Base-by-base conservation (phyloP, 495 filamentous ascomycete species). In the Xylaria acuta region DNA sequence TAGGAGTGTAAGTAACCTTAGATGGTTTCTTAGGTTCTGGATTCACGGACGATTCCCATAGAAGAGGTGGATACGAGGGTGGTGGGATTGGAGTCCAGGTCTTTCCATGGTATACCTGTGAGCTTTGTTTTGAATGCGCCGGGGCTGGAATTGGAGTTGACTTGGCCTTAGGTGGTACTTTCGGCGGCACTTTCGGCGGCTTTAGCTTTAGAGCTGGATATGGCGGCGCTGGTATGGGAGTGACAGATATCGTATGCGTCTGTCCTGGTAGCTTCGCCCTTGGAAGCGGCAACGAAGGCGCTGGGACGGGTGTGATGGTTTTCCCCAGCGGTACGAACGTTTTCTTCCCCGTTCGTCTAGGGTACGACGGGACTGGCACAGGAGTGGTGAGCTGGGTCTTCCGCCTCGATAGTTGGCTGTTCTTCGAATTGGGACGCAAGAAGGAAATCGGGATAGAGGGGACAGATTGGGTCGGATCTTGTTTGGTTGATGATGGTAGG, bases 311-410 rank as follows among this genome's bases (percentile, higher is more conserved):
- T 8, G 45, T 71, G 14, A 67, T 67, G 25, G 49, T 18, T 38
- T 71, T 54, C 18, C 22, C 16, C 16, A 20, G 1, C 4, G 69
- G 40, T 36, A n/a, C 18, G 30, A 32, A 30, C 16, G 43, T 60
- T 20, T 20, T 67, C 27, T 36, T 75, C 18, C 54, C 3, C 4
- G 58, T 11, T 27, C 27, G 60, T 25, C 54, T 58, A 45, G 71
- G 72, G 22, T 41, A 54, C 25, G 32, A 16, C 30, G 76, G 74
- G 20, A 72, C 71, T 45, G 73, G 70, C 30, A 77, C 63, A 41
- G 70, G 72, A 36, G 69, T 75, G 64, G 38, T 63, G 70, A 70
- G 68, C 58, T 62, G 18, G 16, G 22, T 43, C 22, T 49, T 70
- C 30, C 43, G 56, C n/a, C 38, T 43, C n/a, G 59, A 40, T 73